These are phyloP conservation scores for Talinum fruticosum DNA, from an alignment of 148 eudicot species.

Conservation along the genomic window DNA sequence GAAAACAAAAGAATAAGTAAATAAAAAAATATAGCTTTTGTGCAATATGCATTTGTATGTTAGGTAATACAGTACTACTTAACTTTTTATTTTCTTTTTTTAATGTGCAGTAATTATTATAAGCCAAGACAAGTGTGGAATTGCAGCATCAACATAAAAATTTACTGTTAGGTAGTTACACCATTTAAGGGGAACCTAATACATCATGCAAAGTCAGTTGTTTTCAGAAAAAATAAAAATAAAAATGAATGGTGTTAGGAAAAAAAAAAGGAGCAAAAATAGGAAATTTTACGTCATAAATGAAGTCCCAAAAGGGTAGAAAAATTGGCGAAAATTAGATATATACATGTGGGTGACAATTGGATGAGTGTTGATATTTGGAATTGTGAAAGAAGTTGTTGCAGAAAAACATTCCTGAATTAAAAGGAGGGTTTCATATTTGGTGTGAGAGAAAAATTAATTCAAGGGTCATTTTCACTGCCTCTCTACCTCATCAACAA, in stretches of 20 bases:
- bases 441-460: conserved; percentile 15
- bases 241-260: neutral
- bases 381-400: conserved; percentile 13
- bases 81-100: neutral
- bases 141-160: neutral
- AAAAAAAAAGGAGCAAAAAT: neutral
- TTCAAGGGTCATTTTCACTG: conserved; percentile 18
- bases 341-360: conserved; percentile 15
- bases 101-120: neutral
- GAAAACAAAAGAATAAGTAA: neutral
- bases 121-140: neutral
- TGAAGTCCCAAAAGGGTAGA: neutral
- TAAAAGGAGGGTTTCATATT: conserved; percentile 4
- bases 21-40: no score
- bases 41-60: neutral
- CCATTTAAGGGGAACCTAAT: neutral
- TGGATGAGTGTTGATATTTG: conserved; percentile 14
- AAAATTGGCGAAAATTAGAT: neutral
- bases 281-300: conserved; percentile 11
- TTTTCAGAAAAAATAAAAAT: neutral
- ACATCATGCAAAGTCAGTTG: neutral
- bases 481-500: neutral
- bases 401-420: conserved; percentile 20
- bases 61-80: neutral
- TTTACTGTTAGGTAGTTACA: conserved; percentile 8